phyloP scores from a whole-genome alignment of 805 yeast genomes.

The Tetrapisispora arboricola region DNA sequence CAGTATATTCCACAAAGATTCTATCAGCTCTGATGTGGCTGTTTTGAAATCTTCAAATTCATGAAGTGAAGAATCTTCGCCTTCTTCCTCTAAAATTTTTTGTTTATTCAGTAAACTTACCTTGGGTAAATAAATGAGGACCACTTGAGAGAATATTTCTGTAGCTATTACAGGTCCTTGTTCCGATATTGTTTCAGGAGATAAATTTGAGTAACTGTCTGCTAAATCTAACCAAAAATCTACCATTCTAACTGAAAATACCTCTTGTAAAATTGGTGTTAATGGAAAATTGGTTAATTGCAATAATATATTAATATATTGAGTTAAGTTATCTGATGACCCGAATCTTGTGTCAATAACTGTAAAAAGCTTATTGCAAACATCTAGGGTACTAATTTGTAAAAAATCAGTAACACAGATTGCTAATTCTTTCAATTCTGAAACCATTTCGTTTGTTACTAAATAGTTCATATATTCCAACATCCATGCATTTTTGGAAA shows the following conservation, averaged over 20 bases:
- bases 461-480: conserved; percentile 26
- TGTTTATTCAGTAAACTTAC: conserved; percentile 37
- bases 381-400: conserved; percentile 24
- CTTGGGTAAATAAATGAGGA: conserved; percentile 61
- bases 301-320: conserved; percentile 39
- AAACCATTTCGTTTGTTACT: conserved; percentile 23
- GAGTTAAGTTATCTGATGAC: conserved; percentile 12
- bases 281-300: conserved; percentile 49
- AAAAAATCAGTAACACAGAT: conserved; percentile 26
- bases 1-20: conserved; percentile 55
- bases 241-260: conserved; percentile 42
- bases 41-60: conserved; percentile 63
- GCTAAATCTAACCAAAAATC: conserved; percentile 63
- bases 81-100: conserved; percentile 26
- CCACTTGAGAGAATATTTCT: conserved; percentile 39
- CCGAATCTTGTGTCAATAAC: conserved; percentile 8
- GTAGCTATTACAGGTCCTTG: conserved; percentile 28
- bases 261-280: conserved; percentile 49
- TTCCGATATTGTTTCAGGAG: conserved; percentile 24
- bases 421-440: conserved; percentile 26
- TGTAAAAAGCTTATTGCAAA: conserved; percentile 27
- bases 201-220: conserved; percentile 38
- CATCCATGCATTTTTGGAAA: conserved; percentile 25
- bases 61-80: conserved; percentile 17
- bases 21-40: conserved; percentile 71